Conservation (phyloP, 352 stramenopile genomes). For the Saprolegnia parasitica region DNA sequence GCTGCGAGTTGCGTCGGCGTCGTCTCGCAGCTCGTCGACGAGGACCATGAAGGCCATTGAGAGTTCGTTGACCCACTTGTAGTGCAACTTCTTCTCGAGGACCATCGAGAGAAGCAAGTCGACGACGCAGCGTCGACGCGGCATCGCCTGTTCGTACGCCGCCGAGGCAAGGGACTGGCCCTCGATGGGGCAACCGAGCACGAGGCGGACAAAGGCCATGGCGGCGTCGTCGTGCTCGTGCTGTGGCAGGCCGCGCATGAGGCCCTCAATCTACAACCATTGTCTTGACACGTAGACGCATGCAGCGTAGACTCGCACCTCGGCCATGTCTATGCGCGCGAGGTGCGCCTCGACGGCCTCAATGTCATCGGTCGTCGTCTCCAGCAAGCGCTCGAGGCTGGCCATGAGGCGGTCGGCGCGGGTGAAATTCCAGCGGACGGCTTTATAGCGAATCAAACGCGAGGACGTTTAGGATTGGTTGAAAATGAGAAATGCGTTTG, state of each 20-base stretch:
- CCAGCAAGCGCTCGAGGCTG: constrained; percentile 35
- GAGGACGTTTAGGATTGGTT: neutral
- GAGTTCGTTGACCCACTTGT: constrained; percentile 72
- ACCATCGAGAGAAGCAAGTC: constrained; percentile 47
- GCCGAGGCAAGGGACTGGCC: neutral
- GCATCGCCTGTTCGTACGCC: constrained; percentile 33
- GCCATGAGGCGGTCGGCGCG: neutral
- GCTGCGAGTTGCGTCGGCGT: constrained; percentile 12
- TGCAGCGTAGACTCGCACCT: constrained; percentile 36
- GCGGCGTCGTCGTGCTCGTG: constrained; percentile 37
- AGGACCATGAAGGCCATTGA: constrained; percentile 55
- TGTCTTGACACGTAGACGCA: neutral
- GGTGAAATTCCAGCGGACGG: neutral
- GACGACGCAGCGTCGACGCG: constrained; percentile 33
- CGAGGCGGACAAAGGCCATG: constrained; percentile 1
- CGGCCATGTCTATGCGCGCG: constrained; percentile 46
- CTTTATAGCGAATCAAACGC: neutral
- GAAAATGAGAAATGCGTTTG: no score
- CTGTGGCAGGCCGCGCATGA: constrained; percentile 53
- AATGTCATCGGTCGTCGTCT: constrained; percentile 54
- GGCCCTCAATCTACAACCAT: constrained; percentile 41
- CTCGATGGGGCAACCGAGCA: neutral
- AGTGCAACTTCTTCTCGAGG: constrained; percentile 60
- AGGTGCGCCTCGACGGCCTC: constrained; percentile 61
- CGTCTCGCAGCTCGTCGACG: constrained; percentile 36